Evolutionary conservation across 2,329 filamentous ascomycete genomes (phyloP), one percentile per base, ranked within the genome.

Genomic region (Monilinia fructigena): DNA sequence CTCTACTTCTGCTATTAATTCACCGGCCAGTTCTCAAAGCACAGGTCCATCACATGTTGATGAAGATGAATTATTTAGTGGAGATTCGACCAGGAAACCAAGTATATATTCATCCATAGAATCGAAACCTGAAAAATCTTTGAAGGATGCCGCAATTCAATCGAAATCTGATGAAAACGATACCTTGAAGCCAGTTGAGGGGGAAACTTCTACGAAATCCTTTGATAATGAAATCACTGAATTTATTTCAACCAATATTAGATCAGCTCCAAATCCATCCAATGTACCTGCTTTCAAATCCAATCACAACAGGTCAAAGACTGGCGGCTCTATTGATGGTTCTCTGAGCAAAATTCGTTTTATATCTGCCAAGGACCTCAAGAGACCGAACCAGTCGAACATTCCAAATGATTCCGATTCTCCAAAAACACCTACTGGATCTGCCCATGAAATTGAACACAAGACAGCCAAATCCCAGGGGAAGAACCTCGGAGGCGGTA

Each of bases 391-490:
- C 53, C 52, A 64, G 23, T 28, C 47, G 14, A 40, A 23, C 7
- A 55, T 67, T 56, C 23, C 66, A 4, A 68, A 70, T 48, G 66
- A 66, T 16, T 42, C 48, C 20, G 67, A 55, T 50, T 56, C 28
- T 20, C 67, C 65, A 7, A 48, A 26, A 20, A 31, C 45, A 1
- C 68, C 50, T 48, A 66, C 42, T 55, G 16, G 11, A 6, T 69
- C 70, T 47, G 28, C 54, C n/a, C 65, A 61, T 42, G 71, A 71
- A 28, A 55, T 63, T 3, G 72, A 72, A 64, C 38, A 23, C 6
- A 65, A 65, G n/a, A 16, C 38, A 28, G 35, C 14, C 5, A 66
- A 67, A 23, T 12, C 16, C 1, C 23, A 61, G 8, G 35, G 16
- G 0, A 58, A 47, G 35, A 38, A 5, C 60, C 38, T 50, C 10